Conservation (phyloP, 176 grass and related monocot species). For the Oryza meridionalis region DNA sequence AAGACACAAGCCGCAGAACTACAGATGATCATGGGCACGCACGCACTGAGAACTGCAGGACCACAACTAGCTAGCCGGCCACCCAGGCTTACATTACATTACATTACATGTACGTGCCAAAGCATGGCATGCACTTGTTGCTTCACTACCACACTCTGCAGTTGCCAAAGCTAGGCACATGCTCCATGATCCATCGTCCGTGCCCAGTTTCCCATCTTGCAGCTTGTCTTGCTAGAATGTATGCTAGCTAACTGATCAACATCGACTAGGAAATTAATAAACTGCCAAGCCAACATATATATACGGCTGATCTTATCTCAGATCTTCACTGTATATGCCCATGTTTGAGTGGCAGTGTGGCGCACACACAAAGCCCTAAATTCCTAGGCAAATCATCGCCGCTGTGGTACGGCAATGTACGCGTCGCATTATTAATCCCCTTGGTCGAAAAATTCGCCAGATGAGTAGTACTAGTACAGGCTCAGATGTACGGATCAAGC, state of each 20-base stretch:
- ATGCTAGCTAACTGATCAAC: background rate
- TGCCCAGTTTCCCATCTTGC: background rate
- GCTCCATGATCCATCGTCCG: background rate
- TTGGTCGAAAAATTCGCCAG: background rate
- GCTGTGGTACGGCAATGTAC: background rate
- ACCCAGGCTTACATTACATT: background rate
- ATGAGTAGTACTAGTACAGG: background rate
- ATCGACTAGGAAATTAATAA: background rate
- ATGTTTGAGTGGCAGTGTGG: background rate
- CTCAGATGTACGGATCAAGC: background rate
- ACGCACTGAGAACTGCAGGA: slow-evolving; percentile 41
- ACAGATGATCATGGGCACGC: slow-evolving; percentile 26
- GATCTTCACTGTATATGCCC: background rate
- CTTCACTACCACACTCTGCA: slow-evolving; percentile 33
- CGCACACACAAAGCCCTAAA: background rate
- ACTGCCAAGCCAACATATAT: background rate
- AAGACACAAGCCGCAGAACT: background rate
- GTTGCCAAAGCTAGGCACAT: slow-evolving; percentile 31
- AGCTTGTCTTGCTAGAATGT: background rate
- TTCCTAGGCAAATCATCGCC: background rate
- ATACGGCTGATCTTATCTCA: background rate
- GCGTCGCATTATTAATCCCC: background rate
- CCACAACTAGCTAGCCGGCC: background rate
- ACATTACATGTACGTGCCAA: slow-evolving; percentile 22
- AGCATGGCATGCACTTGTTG: slow-evolving; percentile 35